These are phyloP conservation scores for Ceratocystis variospora DNA, from an alignment of 2,329 filamentous ascomycete species.

Conservation along the genomic window DNA sequence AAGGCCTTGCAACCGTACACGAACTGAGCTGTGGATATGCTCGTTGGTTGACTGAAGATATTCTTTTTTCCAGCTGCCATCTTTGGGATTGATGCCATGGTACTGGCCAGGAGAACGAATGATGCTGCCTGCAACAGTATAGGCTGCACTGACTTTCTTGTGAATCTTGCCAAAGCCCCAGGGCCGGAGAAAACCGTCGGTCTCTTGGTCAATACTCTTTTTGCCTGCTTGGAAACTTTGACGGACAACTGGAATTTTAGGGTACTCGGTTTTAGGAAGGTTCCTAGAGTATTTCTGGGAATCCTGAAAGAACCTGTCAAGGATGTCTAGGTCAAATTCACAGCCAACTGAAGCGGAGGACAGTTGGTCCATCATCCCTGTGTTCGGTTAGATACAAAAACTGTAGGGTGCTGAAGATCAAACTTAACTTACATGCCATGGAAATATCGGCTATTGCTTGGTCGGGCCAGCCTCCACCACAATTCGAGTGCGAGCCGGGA, in stretches of 20 bases:
- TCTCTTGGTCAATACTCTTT: background rate
- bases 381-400: background rate
- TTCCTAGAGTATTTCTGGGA: constrained; percentile 25
- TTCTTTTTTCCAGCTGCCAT: constrained; percentile 26
- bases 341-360: constrained; percentile 32
- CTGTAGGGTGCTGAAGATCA: background rate
- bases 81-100: constrained; percentile 31
- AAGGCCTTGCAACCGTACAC: constrained; percentile 37
- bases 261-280: constrained; percentile 33
- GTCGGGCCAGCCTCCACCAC: constrained; percentile 52
- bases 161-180: constrained; percentile 37
- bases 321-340: constrained; percentile 33
- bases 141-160: constrained; percentile 29
- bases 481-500: constrained; percentile 55
- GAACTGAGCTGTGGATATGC: constrained; percentile 40
- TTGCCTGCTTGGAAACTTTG: constrained; percentile 23
- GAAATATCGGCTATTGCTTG: constrained; percentile 30
- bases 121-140: constrained; percentile 32
- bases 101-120: constrained; percentile 37
- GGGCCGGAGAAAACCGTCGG: constrained; percentile 26
- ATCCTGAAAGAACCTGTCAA: constrained; percentile 22
- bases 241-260: constrained; percentile 34
- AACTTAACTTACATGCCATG: constrained; percentile 27
- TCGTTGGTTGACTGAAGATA: constrained; percentile 42
- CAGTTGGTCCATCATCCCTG: constrained; percentile 45